Conservation (phyloP, 192 early-diverging fungal species). For the Paraglomus brasilianum region DNA sequence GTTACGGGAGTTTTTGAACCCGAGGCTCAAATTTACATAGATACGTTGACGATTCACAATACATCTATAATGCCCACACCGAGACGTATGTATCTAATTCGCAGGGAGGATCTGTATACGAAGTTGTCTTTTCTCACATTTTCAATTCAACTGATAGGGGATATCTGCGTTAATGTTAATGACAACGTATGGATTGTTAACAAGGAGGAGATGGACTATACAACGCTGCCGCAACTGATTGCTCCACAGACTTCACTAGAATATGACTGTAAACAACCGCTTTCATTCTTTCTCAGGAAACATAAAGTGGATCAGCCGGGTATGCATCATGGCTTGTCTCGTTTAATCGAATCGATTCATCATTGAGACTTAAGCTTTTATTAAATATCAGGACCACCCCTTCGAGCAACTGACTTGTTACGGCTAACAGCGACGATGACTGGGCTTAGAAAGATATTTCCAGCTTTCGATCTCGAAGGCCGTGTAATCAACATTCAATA, state of each 20-base stretch:
- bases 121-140: slow-evolving; percentile 2
- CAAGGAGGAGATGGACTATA: background rate
- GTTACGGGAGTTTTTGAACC: slow-evolving; percentile 24
- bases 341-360: background rate
- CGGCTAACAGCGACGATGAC: slow-evolving; percentile 26
- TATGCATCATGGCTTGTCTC: slow-evolving; percentile 8
- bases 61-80: slow-evolving; percentile 21
- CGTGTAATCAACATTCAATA: slow-evolving; percentile 21
- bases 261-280: slow-evolving; percentile 10
- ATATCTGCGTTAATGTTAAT: slow-evolving; percentile 22
- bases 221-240: slow-evolving; percentile 9
- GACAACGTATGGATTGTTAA: slow-evolving; percentile 19
- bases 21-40: slow-evolving; percentile 28
- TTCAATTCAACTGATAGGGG: slow-evolving; percentile 24
- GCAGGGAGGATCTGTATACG: background rate
- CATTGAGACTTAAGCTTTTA: slow-evolving; percentile 2
- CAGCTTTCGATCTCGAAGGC: slow-evolving; percentile 20
- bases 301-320: slow-evolving; percentile 20
- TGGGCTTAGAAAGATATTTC: slow-evolving; percentile 11
- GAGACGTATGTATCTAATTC: slow-evolving; percentile 17
- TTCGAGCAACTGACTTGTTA: slow-evolving; percentile 16
- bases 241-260: background rate
- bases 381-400: slow-evolving; percentile 21
- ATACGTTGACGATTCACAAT: slow-evolving; percentile 17
- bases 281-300: slow-evolving; percentile 23